Base-by-base conservation (phyloP, 768 basidiomycete genomes). In the Leucogyrophana mollusca region DNA sequence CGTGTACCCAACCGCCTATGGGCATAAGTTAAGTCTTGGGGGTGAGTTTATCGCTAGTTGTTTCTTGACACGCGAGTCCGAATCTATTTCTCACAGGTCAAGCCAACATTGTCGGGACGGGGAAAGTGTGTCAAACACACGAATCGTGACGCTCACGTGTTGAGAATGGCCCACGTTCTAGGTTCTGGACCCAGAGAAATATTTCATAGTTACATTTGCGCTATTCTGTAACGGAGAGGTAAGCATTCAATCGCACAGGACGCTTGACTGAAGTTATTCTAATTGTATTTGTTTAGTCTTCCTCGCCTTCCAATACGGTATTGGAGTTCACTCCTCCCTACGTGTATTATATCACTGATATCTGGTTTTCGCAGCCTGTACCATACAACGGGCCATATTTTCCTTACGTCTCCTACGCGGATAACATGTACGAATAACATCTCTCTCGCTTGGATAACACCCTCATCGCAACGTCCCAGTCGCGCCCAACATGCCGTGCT, bases 141-240 rank as follows among this genome's bases (percentile, higher is more conserved):
- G 20, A n/a, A n/a, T n/a, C n/a, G n/a, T n/a, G n/a, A n/a, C n/a
- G n/a, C n/a, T n/a, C n/a, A n/a, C n/a, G n/a, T n/a, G n/a, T n/a
- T n/a, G n/a, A n/a, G n/a, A n/a, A n/a, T n/a, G n/a, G n/a, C n/a
- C n/a, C n/a, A n/a, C n/a, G n/a, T n/a, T 30, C 27, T 48, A 79
- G 77, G 70, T 64, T 8, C 64, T 82, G 16, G 71, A 80, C 52
- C 71, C 80, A 2, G 60, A 46, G n/a, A 74, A 74, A 44, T 82
- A 80, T 52, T 81, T 67, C 45, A 60, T 82, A 9, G 77, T 81
- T 9, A 77, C 79, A 3, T 77, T 81, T 52, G 78, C 76, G 0
- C 59, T 80, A 24, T 82, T 81, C 53, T 79, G 74, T 33, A 78
- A 78, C 49, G 80, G 80, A 59, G 79, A 82, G 72, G 80, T 78